Percentiles rank a stretch among this genome's conserved stretches.
phyloP scores from a whole-genome alignment of 2,329 filamentous ascomycete species.

The Colletotrichum orbiculare region DNA sequence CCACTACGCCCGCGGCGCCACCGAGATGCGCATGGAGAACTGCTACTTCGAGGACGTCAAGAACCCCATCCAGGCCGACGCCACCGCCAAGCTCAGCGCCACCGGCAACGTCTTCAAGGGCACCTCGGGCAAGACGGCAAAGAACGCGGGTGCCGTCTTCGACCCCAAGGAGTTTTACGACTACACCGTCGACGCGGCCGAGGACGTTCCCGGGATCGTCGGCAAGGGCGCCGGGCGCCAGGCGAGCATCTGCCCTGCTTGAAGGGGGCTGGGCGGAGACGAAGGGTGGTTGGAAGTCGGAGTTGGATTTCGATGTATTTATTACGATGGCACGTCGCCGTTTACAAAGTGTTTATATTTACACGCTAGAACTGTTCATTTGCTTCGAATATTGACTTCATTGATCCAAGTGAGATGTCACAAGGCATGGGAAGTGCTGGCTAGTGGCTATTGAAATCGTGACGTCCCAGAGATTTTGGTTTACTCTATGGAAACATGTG shows the following conservation, averaged over 20 bases:
- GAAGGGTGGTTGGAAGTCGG: not conserved
- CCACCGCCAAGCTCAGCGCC: conserved; percentile 30
- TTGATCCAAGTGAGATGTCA: not conserved
- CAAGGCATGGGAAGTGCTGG: too few relatives aligned
- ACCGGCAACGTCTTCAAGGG: conserved; percentile 36
- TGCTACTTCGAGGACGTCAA: conserved; percentile 41
- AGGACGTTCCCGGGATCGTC: conserved; percentile 40
- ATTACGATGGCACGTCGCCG: conserved; percentile 15
- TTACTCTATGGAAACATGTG: too few relatives aligned
- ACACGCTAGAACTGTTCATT: conserved; percentile 18
- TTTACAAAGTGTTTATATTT: conserved; percentile 17
- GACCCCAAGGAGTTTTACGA: conserved; percentile 34
- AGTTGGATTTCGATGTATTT: conserved; percentile 25
- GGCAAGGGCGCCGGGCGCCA: conserved; percentile 38
- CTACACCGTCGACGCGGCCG: conserved; percentile 36
- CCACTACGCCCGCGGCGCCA: conserved; percentile 41
- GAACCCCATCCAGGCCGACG: conserved; percentile 39
- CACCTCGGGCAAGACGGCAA: conserved; percentile 27
- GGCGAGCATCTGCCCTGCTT: conserved; percentile 39
- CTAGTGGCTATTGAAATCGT: too few relatives aligned
- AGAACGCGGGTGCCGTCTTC: conserved; percentile 34
- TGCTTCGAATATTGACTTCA: conserved; percentile 4
- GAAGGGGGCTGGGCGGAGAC: not conserved
- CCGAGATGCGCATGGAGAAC: conserved; percentile 42
- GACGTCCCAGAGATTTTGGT: too few relatives aligned